phyloP scores from a whole-genome alignment of 2,329 filamentous ascomycete genomes.

The Botrytis aclada region DNA sequence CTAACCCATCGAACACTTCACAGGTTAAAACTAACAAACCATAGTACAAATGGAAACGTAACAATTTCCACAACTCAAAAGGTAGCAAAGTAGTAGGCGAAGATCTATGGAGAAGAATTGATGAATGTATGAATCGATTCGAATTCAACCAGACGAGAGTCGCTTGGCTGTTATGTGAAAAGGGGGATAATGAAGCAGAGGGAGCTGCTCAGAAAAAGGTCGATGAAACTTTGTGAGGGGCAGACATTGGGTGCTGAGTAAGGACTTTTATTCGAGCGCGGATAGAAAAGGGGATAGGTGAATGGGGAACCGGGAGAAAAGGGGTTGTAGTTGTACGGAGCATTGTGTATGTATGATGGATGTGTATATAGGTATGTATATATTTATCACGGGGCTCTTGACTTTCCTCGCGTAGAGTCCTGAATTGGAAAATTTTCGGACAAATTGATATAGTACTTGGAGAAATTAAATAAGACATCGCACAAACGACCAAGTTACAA shows the following conservation, averaged over 20 bases:
- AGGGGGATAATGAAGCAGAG: conserved; percentile 11
- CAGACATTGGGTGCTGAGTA: neutral
- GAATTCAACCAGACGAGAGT: conserved; percentile 12
- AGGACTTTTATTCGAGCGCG: neutral
- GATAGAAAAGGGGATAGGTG: neutral
- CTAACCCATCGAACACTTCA: neutral
- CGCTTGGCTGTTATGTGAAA: conserved; percentile 16
- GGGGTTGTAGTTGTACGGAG: neutral
- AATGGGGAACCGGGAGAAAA: neutral
- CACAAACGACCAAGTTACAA: neutral
- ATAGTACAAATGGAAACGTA: conserved; percentile 20
- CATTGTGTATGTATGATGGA: neutral
- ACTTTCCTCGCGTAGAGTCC: neutral
- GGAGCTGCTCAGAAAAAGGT: neutral
- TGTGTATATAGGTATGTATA: neutral
- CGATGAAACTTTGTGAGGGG: neutral
- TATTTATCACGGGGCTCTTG: neutral
- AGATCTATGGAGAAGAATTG: conserved; percentile 2
- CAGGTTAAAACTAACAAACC: neutral
- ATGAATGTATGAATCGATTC: conserved; percentile 12
- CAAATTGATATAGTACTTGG: neutral
- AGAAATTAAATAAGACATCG: neutral
- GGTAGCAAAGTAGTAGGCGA: conserved; percentile 13
- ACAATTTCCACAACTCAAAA: conserved; percentile 13
- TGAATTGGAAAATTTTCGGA: neutral